Evolutionary conservation across 2,329 filamentous ascomycete genomes (phyloP).

Genomic region (Raffaelea albimanens): DNA sequence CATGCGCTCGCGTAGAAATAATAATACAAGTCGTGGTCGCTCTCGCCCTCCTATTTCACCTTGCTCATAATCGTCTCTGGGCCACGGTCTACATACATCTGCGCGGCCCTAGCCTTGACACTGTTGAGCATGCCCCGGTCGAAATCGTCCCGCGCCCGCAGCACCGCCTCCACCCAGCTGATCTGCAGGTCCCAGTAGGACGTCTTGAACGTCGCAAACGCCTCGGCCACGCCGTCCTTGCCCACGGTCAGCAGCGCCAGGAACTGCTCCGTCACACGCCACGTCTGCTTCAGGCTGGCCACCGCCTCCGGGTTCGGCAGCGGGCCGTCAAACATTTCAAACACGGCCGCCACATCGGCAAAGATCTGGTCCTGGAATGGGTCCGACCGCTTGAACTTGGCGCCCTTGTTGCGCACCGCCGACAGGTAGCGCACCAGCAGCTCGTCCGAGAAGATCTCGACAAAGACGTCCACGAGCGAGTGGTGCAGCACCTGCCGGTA

Average conservation of each 20-base stretch:
- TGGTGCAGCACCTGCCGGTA: conserved; percentile 79
- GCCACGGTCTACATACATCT: conserved; percentile 70
- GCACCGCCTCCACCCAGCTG: conserved; percentile 87
- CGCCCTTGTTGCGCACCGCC: conserved; percentile 78
- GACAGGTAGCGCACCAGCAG: conserved; percentile 78
- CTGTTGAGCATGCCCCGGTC: conserved; percentile 81
- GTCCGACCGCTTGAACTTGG: conserved; percentile 77
- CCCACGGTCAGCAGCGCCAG: conserved; percentile 71
- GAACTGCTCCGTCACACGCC: conserved; percentile 83
- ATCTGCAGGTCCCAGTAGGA: conserved; percentile 92
- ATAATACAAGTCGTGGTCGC: too few species aligned
- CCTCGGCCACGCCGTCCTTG: conserved; percentile 60
- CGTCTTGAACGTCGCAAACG: conserved; percentile 75
- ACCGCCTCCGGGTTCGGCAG: conserved; percentile 53
- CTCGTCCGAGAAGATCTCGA: conserved; percentile 88
- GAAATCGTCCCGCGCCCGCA: conserved; percentile 84
- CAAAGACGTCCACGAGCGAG: conserved; percentile 79
- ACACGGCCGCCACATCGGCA: conserved; percentile 83
- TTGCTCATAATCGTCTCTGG: conserved; percentile 91
- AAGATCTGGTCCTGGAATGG: conserved; percentile 89
- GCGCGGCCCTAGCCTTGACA: conserved; percentile 81
- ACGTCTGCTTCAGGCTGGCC: conserved; percentile 74
- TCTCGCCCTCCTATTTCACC: conserved; percentile 51
- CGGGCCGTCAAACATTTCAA: conserved; percentile 74
- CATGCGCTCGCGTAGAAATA: too few species aligned